Evolutionary conservation across 148 eudicot genomes (phyloP).

Genomic region (Vaccinium myrtillus): DNA sequence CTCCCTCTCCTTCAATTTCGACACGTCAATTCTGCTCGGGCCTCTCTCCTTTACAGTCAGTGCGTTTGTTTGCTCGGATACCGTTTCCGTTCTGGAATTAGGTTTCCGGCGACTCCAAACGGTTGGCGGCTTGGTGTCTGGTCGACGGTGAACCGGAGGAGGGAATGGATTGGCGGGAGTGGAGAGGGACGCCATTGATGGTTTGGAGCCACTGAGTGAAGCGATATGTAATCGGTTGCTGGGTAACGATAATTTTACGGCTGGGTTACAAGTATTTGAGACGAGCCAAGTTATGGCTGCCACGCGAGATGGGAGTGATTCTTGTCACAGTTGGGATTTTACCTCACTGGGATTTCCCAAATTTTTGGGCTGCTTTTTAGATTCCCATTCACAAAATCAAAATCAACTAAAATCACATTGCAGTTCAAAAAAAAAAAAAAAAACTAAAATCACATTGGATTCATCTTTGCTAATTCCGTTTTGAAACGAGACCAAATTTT

Average conservation of each 20-base stretch:
- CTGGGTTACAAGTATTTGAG: too few relatives aligned
- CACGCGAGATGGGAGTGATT: too few relatives aligned
- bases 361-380: too few relatives aligned
- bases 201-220: neutral
- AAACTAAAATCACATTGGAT: too few relatives aligned
- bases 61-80: slow-evolving; percentile 4
- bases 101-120: slow-evolving; percentile 21
- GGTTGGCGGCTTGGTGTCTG: slow-evolving; percentile 15
- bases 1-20: slow-evolving; percentile 44
- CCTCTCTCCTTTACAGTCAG: neutral
- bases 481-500: too few relatives aligned
- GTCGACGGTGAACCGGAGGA: slow-evolving; percentile 35
- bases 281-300: neutral
- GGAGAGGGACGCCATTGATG: slow-evolving; percentile 44
- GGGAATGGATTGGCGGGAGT: slow-evolving; percentile 48
- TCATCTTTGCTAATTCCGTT: too few relatives aligned
- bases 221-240: neutral
- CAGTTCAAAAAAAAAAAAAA: too few relatives aligned
- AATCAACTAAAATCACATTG: too few relatives aligned
- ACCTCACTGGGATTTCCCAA: too few relatives aligned
- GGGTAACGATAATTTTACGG: neutral
- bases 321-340: too few relatives aligned
- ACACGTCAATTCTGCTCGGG: slow-evolving; percentile 2
- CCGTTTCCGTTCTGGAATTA: slow-evolving; percentile 8
- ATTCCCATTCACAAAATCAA: too few relatives aligned